Evolutionary conservation across 495 filamentous ascomycete species (phyloP), one percentile per base, ranked within the genome.

Genomic region (Xylaria scruposa): DNA sequence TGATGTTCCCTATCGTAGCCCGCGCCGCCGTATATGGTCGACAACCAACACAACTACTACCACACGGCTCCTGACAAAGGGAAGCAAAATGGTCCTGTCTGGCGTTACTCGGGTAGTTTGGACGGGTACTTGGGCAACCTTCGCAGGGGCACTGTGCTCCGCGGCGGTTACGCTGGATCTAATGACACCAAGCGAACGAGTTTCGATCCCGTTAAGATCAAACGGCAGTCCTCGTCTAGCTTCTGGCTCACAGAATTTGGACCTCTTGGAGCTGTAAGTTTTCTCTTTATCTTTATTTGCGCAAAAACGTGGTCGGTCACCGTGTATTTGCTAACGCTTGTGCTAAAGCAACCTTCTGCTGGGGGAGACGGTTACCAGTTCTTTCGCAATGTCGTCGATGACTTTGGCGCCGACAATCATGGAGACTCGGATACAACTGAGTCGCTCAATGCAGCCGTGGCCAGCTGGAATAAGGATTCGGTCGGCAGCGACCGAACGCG

Each of bases 401-500:
- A 62, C 59, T 53, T 61, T 76, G 21, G 42, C 4, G 7, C 17
- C 38, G 15, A 61, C 86, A 88, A 87, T 78, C 88, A 91, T 67
- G 91, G 91, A 26, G 81, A 83, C 2, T 91, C 90, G 1, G 91
- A 94, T 76, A 91, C 93, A 74, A 91, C 91, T 4, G 87, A 77
- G 46, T 90, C 91, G 0, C 92, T 94, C 81, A 93, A 93, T 77
- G 77, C 83, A 59, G 92, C 92, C 19, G 31, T 91, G 92, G 56
- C 83, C 87, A 15, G 86, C 86, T 46, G 91, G 91, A 21, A 82
- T n/a, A 36, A 62, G 29, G 59, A 62, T 19, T 62, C 31, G 1
- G 59, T 17, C 10, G 59, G 59, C 13, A 13, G 17, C 33, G 3
- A 10, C 33, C 4, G 15, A n/a, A 26, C 13, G 19, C 31, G 59